Evolutionary conservation across 2,329 filamentous ascomycete species (phyloP).

Genomic region (Atkinsonella hypoxylon): DNA sequence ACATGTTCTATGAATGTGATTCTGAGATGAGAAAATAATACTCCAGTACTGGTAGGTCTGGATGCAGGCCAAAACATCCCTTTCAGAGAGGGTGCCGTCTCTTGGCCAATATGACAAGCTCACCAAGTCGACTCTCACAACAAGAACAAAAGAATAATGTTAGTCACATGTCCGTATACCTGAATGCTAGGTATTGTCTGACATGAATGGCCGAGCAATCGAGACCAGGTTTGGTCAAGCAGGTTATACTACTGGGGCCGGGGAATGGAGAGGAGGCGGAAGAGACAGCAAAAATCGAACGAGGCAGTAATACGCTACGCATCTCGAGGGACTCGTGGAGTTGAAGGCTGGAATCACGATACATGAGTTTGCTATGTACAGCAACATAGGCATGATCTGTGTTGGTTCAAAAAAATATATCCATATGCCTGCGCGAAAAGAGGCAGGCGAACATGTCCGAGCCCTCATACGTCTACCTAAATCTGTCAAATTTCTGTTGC

Average conservation of each 20-base stretch:
- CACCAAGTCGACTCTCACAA: too few species aligned
- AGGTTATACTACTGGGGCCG: too few species aligned
- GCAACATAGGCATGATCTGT: not conserved
- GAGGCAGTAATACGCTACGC: not conserved
- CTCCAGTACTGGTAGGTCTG: not conserved
- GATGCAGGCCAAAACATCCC: not conserved
- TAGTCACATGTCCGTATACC: too few species aligned
- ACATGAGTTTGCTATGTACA: not conserved
- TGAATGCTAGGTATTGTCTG: too few species aligned
- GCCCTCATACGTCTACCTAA: not conserved
- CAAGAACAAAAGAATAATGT: too few species aligned
- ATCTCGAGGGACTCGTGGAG: not conserved
- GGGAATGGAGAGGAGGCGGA: too few species aligned
- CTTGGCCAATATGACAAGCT: too few species aligned
- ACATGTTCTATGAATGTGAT: not conserved
- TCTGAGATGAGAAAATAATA: too few species aligned
- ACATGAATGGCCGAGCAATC: too few species aligned
- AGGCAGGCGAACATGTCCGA: not conserved
- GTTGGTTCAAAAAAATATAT: slow-evolving; percentile 1
- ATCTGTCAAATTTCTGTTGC: too few species aligned
- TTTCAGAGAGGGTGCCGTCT: too few species aligned
- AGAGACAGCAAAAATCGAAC: not conserved
- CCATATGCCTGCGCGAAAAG: not conserved
- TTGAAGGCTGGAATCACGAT: not conserved
- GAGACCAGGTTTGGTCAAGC: too few species aligned